Evolutionary conservation across 2,329 filamentous ascomycete species (phyloP).

Genomic region (Calonectria honghensis): DNA sequence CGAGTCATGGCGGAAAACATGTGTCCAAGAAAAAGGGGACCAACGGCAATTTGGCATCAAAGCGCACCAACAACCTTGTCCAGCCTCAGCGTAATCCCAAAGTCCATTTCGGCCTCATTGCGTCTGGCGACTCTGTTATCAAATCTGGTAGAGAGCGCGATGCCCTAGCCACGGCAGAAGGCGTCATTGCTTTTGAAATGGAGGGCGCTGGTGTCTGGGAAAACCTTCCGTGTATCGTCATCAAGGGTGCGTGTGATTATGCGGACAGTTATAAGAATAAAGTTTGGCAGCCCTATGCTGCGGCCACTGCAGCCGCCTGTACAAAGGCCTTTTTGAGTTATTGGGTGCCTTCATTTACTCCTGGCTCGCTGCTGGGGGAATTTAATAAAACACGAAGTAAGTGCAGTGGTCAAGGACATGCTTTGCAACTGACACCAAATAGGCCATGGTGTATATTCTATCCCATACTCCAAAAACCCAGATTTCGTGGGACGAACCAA

Average conservation of each 20-base stretch:
- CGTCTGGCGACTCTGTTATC: constrained; percentile 62
- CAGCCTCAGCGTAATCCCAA: constrained; percentile 22
- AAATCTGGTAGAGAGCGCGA: constrained; percentile 61
- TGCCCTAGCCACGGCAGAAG: constrained; percentile 50
- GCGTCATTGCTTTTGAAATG: constrained; percentile 60
- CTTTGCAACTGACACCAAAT: background rate
- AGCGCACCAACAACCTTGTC: background rate
- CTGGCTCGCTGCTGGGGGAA: background rate
- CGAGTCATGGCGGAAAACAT: too few relatives aligned
- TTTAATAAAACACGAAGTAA: background rate
- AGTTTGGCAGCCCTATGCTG: constrained; percentile 43
- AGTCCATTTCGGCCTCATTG: constrained; percentile 59
- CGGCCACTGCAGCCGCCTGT: constrained; percentile 41
- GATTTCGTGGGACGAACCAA: constrained; percentile 7
- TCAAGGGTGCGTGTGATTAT: constrained; percentile 63
- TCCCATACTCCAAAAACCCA: constrained; percentile 52
- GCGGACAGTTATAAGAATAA: constrained; percentile 61
- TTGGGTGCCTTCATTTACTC: background rate
- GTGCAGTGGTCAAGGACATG: background rate
- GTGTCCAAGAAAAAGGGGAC: background rate
- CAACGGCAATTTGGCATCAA: background rate
- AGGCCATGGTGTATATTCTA: background rate
- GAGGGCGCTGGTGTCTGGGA: constrained; percentile 59
- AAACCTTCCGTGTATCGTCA: constrained; percentile 58
- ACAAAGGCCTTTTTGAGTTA: constrained; percentile 36